phyloP scores from a whole-genome alignment of 306 rosid genomes.

The Rosa lucieae region DNA sequence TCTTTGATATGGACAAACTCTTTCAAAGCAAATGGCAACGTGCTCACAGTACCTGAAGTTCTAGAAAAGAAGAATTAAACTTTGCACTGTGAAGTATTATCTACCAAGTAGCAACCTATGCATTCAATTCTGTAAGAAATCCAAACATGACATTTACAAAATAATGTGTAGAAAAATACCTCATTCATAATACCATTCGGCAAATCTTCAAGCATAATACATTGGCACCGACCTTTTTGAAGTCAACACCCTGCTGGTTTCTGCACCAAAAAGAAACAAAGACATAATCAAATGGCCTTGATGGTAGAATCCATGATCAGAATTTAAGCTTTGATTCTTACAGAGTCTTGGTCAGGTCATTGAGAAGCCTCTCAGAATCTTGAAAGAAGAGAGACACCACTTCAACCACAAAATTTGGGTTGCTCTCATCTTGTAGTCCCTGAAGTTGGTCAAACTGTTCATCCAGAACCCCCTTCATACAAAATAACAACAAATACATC shows the following conservation, averaged over 20 bases:
- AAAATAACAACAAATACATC: slow-evolving; percentile 1
- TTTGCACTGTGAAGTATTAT: too few relatives aligned
- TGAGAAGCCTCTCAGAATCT: slow-evolving; percentile 64
- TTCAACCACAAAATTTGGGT: slow-evolving; percentile 79
- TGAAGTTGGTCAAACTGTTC: slow-evolving; percentile 71
- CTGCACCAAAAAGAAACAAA: slow-evolving; percentile 35
- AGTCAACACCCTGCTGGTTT: slow-evolving; percentile 54
- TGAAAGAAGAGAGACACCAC: slow-evolving; percentile 77
- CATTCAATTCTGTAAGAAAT: too few relatives aligned
- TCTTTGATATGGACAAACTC: too few relatives aligned
- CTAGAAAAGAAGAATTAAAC: too few relatives aligned
- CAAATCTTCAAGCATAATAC: too few relatives aligned
- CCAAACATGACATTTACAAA: too few relatives aligned
- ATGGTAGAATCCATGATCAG: slow-evolving; percentile 13
- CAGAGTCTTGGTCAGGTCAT: slow-evolving; percentile 61
- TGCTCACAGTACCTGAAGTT: too few relatives aligned
- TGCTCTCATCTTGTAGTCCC: slow-evolving; percentile 80
- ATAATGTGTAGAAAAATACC: too few relatives aligned
- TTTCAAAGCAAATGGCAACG: too few relatives aligned
- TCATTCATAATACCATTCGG: too few relatives aligned
- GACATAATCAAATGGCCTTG: neutral
- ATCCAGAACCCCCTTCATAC: slow-evolving; percentile 61
- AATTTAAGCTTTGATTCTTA: slow-evolving; percentile 26
- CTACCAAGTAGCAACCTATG: too few relatives aligned
- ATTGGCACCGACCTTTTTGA: slow-evolving; percentile 58